Evolutionary conservation across 768 basidiomycete species (phyloP).

Genomic region (Boletus sp.): DNA sequence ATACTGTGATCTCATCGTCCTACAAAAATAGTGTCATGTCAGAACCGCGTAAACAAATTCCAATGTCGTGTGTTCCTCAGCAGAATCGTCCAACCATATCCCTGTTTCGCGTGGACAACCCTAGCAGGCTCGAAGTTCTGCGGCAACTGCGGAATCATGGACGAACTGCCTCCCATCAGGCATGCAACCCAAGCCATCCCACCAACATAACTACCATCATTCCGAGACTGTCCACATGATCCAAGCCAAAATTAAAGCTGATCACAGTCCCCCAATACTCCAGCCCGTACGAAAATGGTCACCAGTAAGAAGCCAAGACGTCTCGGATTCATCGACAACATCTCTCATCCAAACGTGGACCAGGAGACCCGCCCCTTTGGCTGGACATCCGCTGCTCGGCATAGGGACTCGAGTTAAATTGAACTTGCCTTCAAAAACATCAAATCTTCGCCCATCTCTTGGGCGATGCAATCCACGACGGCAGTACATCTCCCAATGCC

Average conservation of each 20-base stretch:
- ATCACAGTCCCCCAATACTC: background rate
- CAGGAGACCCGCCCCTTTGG: background rate
- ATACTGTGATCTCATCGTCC: constrained; percentile 77
- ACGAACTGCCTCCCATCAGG: background rate
- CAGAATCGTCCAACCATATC: background rate
- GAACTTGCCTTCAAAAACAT: constrained; percentile 78
- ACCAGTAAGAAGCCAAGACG: background rate
- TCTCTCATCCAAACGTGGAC: background rate
- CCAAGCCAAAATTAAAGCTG: background rate
- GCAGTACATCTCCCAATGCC: constrained; percentile 83
- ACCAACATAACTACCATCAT: background rate
- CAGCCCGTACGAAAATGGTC: background rate
- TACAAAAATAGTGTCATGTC: constrained; percentile 28
- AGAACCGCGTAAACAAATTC: constrained; percentile 1
- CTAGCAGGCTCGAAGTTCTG: background rate
- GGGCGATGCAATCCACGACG: constrained; percentile 68
- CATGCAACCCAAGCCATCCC: background rate
- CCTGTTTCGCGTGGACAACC: background rate
- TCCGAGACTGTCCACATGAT: background rate
- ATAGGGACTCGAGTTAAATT: background rate
- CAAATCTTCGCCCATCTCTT: constrained; percentile 62
- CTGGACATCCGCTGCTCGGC: background rate
- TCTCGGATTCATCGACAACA: background rate
- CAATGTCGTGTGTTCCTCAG: background rate
- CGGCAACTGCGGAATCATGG: background rate